These are phyloP conservation scores for Salix exigua DNA, from an alignment of 345 rosid genomes.

Conservation along the genomic window DNA sequence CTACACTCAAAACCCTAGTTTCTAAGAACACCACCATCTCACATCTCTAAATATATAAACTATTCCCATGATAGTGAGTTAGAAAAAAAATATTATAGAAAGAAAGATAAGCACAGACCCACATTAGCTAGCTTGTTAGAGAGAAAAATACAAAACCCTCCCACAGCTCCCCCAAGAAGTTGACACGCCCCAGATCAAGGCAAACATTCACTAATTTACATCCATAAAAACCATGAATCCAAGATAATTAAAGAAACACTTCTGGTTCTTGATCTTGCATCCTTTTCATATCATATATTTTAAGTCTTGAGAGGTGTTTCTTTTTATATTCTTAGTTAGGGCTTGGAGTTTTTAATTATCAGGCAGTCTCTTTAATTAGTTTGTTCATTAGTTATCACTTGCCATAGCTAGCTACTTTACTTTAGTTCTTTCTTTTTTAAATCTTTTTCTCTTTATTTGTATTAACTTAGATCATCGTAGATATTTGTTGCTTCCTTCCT, in stretches of 20 bases:
- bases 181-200: conserved; percentile 19
- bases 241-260: background rate
- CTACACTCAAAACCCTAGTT: conserved; percentile 37
- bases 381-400: background rate
- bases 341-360: background rate
- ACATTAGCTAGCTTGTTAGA: background rate
- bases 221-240: conserved; percentile 3
- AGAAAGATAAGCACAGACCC: background rate
- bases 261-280: background rate
- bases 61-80: background rate
- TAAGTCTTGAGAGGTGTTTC: background rate
- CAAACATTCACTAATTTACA: background rate
- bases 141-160: conserved; percentile 9
- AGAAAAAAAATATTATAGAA: background rate
- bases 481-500: background rate
- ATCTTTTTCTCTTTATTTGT: background rate
- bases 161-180: conserved; percentile 18
- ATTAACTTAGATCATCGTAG: background rate
- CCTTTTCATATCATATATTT: background rate
- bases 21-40: conserved; percentile 12
- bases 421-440: background rate
- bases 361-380: background rate
- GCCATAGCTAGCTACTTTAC: background rate
- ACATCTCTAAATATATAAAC: background rate
- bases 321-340: background rate